Conservation (phyloP, 2,329 filamentous ascomycete species). For the Penicillium sp. region DNA sequence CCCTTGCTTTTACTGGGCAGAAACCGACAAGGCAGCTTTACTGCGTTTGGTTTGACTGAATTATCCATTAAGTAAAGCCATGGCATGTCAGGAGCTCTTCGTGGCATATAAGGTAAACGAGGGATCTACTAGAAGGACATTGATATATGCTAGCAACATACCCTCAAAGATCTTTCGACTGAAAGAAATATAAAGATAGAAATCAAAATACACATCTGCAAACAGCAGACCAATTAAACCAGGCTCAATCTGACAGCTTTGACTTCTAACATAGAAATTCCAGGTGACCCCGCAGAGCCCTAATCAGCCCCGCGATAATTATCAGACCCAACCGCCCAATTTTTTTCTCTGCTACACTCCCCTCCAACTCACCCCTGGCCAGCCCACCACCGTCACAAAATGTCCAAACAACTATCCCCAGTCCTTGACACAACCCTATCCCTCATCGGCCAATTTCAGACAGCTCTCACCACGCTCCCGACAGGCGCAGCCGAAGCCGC, state of each 20-base stretch:
- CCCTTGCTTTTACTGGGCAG: background rate
- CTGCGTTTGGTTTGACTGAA: background rate
- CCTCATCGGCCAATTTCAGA: constrained; percentile 35
- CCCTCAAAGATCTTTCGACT: background rate
- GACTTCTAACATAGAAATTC: background rate
- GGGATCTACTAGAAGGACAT: background rate
- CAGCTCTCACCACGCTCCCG: constrained; percentile 26
- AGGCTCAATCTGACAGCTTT: background rate
- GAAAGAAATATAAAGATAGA: background rate
- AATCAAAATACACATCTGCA: background rate
- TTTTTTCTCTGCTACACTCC: constrained; percentile 17
- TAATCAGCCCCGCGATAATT: constrained; percentile 27
- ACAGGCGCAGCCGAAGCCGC: constrained; percentile 8
- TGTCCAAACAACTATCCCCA: constrained; percentile 27
- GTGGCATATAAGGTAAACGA: background rate
- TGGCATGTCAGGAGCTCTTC: background rate
- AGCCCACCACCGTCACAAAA: constrained; percentile 14
- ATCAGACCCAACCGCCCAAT: constrained; percentile 14
- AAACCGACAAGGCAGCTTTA: background rate
- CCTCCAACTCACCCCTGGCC: constrained; percentile 1
- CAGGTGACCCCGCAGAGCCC: constrained; percentile 27
- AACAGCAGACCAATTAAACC: background rate
- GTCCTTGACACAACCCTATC: constrained; percentile 29
- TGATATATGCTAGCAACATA: background rate
- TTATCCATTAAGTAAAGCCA: background rate